Conservation (phyloP, 306 rosid genomes). For the Vicia faba region DNA sequence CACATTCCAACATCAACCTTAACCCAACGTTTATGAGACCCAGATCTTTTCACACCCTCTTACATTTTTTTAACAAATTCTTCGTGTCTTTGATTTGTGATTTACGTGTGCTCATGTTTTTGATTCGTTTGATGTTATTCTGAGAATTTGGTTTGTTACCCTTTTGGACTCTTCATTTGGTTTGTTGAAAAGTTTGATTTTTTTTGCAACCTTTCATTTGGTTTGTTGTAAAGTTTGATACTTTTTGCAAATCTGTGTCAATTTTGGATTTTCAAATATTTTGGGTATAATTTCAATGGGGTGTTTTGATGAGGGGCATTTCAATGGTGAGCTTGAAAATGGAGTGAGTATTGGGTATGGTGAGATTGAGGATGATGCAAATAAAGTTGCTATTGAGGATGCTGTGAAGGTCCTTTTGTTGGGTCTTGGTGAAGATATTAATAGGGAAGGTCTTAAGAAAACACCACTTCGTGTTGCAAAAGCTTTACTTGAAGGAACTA, state of each 20-base stretch:
- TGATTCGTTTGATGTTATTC: constrained; percentile 1
- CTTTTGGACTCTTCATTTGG: constrained; percentile 9
- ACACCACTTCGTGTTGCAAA: constrained; percentile 95
- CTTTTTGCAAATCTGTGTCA: constrained; percentile 5
- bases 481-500: constrained; percentile 85
- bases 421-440: constrained; percentile 80
- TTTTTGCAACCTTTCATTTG: background rate
- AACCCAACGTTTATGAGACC: constrained; percentile 26
- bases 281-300: constrained; percentile 54
- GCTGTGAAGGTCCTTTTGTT: constrained; percentile 74
- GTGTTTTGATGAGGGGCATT: constrained; percentile 67
- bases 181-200: background rate
- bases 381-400: constrained; percentile 59
- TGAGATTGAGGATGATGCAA: constrained; percentile 56
- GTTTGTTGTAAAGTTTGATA: constrained; percentile 17
- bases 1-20: constrained; percentile 26
- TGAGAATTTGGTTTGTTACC: background rate
- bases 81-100: background rate
- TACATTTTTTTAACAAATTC: background rate
- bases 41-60: too few species aligned
- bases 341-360: constrained; percentile 47
- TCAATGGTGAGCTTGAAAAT: constrained; percentile 59
- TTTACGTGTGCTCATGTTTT: background rate
- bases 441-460: constrained; percentile 80
- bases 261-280: background rate